These are phyloP conservation scores for Thinopyrum elongatum DNA, from an alignment of 176 grass and related monocot species.

Conservation along the genomic window DNA sequence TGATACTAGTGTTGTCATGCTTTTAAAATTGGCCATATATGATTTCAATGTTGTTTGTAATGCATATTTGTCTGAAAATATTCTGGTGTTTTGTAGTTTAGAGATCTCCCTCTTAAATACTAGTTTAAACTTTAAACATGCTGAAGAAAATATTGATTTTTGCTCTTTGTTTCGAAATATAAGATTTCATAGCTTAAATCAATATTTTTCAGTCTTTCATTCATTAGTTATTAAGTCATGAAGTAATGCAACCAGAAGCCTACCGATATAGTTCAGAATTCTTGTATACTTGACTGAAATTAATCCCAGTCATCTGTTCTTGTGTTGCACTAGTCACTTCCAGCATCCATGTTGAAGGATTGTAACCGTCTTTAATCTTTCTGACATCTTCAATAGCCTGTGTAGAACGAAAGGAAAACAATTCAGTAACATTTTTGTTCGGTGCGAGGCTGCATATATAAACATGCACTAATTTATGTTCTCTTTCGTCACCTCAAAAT, in stretches of 20 bases:
- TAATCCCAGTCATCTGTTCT: slow-evolving; percentile 49
- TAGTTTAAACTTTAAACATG: not conserved
- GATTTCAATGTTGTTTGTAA: not conserved
- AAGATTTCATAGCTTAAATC: not conserved
- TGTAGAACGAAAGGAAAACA: slow-evolving; percentile 3
- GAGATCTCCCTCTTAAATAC: not conserved
- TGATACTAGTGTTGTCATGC: not conserved
- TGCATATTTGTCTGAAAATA: slow-evolving; percentile 18
- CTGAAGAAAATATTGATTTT: not conserved
- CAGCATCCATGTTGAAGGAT: slow-evolving; percentile 92
- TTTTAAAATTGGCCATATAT: not conserved
- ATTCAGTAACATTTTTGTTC: not conserved
- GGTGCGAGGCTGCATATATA: not conserved
- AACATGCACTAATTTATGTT: not conserved
- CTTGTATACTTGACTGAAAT: slow-evolving; percentile 63
- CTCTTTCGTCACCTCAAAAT: slow-evolving; percentile 65
- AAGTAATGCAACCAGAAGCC: slow-evolving; percentile 1
- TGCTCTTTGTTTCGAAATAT: not conserved
- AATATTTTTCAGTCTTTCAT: not conserved
- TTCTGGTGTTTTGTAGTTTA: slow-evolving; percentile 10
- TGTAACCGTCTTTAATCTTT: slow-evolving; percentile 83
- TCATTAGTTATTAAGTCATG: not conserved
- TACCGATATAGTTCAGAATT: slow-evolving; percentile 70
- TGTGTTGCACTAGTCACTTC: slow-evolving; percentile 59
- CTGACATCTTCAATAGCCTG: slow-evolving; percentile 63